A percentile compares a stretch with the other conserved stretches of the same genome.
These are phyloP conservation scores for Saccharomycopsis schoenii DNA, from an alignment of 805 yeast genomes.

Conservation along the genomic window DNA sequence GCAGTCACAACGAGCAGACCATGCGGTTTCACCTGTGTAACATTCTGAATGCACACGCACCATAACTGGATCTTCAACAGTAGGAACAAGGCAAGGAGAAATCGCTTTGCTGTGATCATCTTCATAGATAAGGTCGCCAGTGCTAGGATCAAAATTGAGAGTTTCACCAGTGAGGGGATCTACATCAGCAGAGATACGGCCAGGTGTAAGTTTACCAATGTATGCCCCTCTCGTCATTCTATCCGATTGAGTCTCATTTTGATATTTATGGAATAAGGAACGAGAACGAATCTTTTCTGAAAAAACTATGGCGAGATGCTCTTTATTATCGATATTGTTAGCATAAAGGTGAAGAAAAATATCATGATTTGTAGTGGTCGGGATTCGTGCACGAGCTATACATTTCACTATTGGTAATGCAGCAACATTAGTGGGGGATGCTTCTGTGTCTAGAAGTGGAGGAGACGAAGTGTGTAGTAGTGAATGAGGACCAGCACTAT, in stretches of 20 bases:
- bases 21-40: slow-evolving; percentile 97
- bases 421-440: background rate
- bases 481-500: background rate
- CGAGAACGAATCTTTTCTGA: slow-evolving; percentile 83
- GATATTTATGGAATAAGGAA: slow-evolving; percentile 51
- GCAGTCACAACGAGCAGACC: slow-evolving; percentile 98
- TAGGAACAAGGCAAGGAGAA: slow-evolving; percentile 19
- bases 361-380: slow-evolving; percentile 92
- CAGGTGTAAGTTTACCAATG: slow-evolving; percentile 82
- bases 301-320: slow-evolving; percentile 93
- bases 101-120: slow-evolving; percentile 16
- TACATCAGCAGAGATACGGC: slow-evolving; percentile 58
- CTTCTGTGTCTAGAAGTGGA: background rate
- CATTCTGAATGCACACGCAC: slow-evolving; percentile 95
- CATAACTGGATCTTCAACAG: slow-evolving; percentile 39
- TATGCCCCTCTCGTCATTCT: slow-evolving; percentile 99
- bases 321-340: slow-evolving; percentile 81
- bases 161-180: slow-evolving; percentile 37
- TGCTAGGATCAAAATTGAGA: slow-evolving; percentile 30
- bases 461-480: background rate
- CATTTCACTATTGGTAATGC: slow-evolving; percentile 70
- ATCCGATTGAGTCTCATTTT: slow-evolving; percentile 76
- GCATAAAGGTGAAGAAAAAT: slow-evolving; percentile 84
- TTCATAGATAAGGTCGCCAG: slow-evolving; percentile 29
- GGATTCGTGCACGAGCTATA: slow-evolving; percentile 90